A percentile compares a stretch with the other conserved stretches of the same genome.
Conservation (phyloP, 2,329 filamentous ascomycete species). For the Colletotrichum lini region DNA sequence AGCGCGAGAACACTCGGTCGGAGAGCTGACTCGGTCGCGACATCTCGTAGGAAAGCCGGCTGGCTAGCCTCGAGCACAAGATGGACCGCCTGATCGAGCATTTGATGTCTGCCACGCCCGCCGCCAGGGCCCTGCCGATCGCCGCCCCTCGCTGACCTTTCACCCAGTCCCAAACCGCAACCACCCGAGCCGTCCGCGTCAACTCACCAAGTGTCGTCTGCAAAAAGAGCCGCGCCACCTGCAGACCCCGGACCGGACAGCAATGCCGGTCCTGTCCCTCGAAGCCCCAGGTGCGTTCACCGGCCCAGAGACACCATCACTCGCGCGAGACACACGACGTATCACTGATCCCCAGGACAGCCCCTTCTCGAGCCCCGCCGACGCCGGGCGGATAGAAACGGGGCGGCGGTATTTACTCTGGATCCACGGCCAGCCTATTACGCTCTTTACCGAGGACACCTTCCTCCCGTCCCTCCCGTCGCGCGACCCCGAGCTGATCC, state of each 20-base stretch:
- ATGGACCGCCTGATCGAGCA: conserved; percentile 30
- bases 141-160: background rate
- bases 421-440: conserved; percentile 65
- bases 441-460: conserved; percentile 58
- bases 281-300: background rate
- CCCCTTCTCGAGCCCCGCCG: background rate
- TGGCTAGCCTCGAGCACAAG: conserved; percentile 27
- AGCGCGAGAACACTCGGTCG: background rate
- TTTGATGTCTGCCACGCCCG: background rate
- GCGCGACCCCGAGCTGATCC: conserved; percentile 54
- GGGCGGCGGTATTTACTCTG: conserved; percentile 57
- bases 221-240: background rate
- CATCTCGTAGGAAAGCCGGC: background rate
- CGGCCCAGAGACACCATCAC: background rate
- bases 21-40: background rate
- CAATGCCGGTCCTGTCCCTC: fast-evolving
- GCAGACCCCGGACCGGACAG: background rate
- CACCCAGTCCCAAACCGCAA: background rate
- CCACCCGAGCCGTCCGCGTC: background rate
- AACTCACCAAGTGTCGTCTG: background rate
- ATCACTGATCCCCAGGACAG: background rate
- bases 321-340: background rate
- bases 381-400: conserved; percentile 2
- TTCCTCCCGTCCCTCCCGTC: conserved; percentile 57
- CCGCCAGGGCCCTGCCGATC: background rate